Evolutionary conservation across 495 filamentous ascomycete species (phyloP), one percentile per base, ranked within the genome.

Genomic region (Coniosporium apollinis): DNA sequence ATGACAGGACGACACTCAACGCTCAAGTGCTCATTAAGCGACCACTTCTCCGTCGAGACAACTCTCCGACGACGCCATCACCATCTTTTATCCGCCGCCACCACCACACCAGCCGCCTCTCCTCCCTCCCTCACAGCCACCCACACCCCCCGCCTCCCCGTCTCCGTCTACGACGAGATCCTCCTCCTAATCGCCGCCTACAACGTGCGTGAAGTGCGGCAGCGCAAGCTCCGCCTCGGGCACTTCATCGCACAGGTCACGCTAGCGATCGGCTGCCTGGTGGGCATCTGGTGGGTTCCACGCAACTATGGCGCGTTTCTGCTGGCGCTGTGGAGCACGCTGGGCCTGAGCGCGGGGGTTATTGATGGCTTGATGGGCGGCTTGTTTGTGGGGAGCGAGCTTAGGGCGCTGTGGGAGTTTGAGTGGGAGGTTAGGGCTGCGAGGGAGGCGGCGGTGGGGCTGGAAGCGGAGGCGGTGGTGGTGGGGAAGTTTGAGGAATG

Each of bases 361-460:
- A 41, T 92, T 13, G 79, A 94, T 56, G 85, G 87, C 0, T 50
- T 96, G 20, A 78, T 94, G 51, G 82, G 83, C 3, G 70, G 84
- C 1, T 48, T 96, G 20, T 96, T 96, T 47, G 74, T 93, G 43
- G 72, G 74, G 9, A 71, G 70, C 44, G 89, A 97, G 59, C 42
- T 93, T 39, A 63, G 82, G 40, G 74, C 82, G 10, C 58, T 97
- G n/a, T 78, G 73, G 46, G 89, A 96, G 59, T 96, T 94, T 58
- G 74, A 89, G 48, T 93, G 84, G 78, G 91, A 97, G 60, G 75
- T 97, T 10, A 57, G 58, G 33, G 89, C 79, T 57, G 76, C 76
- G 22, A 72, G 56, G 41, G 50, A 39, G 42, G 41, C 49, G 10
- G 59, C 52, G 18, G 36, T 25, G 19, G 22, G 8, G 4, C 5